These are phyloP conservation scores for Globisporangium okanoganense DNA, from an alignment of 352 stramenopile species.

Conservation along the genomic window DNA sequence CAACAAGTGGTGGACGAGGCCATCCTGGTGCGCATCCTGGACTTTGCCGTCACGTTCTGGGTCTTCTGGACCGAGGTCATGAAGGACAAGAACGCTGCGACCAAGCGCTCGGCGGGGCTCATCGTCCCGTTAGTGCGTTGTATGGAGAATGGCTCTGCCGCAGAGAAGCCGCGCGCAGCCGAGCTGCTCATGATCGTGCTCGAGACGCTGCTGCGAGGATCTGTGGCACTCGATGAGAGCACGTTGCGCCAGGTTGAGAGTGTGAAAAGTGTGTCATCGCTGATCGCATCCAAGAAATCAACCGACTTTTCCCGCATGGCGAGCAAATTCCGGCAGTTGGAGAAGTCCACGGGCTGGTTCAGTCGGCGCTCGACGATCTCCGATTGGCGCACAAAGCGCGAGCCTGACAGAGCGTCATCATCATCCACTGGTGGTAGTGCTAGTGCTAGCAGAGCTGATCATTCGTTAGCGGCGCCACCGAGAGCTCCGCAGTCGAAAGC, in stretches of 20 bases:
- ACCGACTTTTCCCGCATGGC: slow-evolving; percentile 64
- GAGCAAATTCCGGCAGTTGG: slow-evolving; percentile 63
- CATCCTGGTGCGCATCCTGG: slow-evolving; percentile 57
- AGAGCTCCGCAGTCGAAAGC: slow-evolving; percentile 22
- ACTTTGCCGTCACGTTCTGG: slow-evolving; percentile 75
- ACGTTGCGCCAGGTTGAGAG: slow-evolving; percentile 44
- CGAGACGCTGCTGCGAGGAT: slow-evolving; percentile 41
- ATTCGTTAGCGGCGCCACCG: neutral
- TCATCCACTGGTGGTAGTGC: neutral
- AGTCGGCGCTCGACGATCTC: slow-evolving; percentile 28
- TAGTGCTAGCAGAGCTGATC: neutral
- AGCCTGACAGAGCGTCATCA: neutral
- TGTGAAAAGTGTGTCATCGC: slow-evolving; percentile 39
- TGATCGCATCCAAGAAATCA: slow-evolving; percentile 60
- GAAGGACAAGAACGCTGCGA: slow-evolving; percentile 42
- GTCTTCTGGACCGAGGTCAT: slow-evolving; percentile 59
- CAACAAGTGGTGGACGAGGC: slow-evolving; percentile 33
- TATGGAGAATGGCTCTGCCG: slow-evolving; percentile 35
- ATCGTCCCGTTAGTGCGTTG: slow-evolving; percentile 54
- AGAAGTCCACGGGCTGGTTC: slow-evolving; percentile 53
- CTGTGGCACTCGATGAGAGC: slow-evolving; percentile 47
- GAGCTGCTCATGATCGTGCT: slow-evolving; percentile 69
- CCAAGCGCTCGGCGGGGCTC: slow-evolving; percentile 49
- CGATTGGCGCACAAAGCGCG: slow-evolving; percentile 10
- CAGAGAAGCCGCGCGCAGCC: slow-evolving; percentile 59